Percentiles rank a stretch among this genome's conserved stretches.
Conservation (phyloP, 163 green algal genomes). For the Prototheca wickerhamii region DNA sequence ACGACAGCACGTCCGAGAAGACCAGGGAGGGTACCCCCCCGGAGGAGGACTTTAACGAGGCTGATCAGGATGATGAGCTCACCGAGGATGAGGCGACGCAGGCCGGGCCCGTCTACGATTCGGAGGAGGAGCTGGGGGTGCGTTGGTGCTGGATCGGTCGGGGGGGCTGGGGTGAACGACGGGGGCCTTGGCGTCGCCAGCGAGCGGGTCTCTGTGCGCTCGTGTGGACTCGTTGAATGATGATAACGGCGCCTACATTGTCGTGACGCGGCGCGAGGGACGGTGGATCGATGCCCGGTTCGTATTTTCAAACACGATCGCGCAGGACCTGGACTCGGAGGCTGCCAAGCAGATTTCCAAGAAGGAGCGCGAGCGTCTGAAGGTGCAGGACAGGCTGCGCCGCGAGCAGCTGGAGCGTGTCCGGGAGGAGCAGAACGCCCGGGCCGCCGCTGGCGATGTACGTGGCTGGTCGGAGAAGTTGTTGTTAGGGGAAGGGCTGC, state of each 20-base stretch:
- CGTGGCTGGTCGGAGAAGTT: background rate
- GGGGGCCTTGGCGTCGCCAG: no score
- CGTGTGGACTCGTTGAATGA: background rate
- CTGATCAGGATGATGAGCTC: conserved; percentile 12
- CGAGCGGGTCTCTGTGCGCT: background rate
- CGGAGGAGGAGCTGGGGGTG: conserved; percentile 29
- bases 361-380: conserved; percentile 69
- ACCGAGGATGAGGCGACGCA: conserved; percentile 17
- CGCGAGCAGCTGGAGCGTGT: conserved; percentile 78
- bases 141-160: background rate
- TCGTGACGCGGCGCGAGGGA: background rate
- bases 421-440: conserved; percentile 61
- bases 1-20: background rate
- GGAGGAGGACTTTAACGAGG: conserved; percentile 34
- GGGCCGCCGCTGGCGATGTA: conserved; percentile 50
- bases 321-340: conserved; percentile 17
- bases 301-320: background rate
- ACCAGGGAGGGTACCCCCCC: conserved; percentile 7
- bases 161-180: background rate
- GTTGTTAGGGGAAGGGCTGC: background rate
- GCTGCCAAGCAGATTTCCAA: conserved; percentile 36
- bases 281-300: no score
- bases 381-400: conserved; percentile 64
- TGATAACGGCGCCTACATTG: background rate
- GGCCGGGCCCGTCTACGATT: conserved; percentile 21